Conservation (phyloP, 2,329 filamentous ascomycete species). For the Tolypocladium tropicale region DNA sequence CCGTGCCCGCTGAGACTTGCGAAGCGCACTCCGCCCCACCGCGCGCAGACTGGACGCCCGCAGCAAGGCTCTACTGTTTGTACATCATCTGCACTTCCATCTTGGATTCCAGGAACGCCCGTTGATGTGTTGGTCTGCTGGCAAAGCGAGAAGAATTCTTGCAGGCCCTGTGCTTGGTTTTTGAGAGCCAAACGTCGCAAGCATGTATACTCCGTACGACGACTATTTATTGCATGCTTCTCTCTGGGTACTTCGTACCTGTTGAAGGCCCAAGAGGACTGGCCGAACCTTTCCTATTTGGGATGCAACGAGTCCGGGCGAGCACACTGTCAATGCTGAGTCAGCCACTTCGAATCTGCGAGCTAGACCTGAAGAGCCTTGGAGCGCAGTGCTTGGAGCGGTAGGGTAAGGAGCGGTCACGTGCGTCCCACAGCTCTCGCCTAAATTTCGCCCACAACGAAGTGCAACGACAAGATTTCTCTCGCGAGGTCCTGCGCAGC, state of each 20-base stretch:
- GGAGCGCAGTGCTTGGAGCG: not conserved
- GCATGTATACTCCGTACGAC: too few species aligned
- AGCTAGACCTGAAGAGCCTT: too few species aligned
- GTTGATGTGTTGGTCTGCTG: too few species aligned
- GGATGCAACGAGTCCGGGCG: too few species aligned
- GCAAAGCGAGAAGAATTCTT: too few species aligned
- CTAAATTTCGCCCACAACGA: conserved; percentile 22
- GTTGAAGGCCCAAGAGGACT: too few species aligned
- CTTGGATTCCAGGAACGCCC: not conserved
- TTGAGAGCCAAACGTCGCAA: not conserved
- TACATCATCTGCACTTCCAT: too few species aligned
- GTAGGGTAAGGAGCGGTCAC: conserved; percentile 16
- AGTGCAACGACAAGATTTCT: conserved; percentile 6
- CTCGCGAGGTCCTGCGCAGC: not conserved
- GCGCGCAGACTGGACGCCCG: not conserved
- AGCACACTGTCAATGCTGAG: not conserved
- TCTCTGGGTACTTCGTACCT: too few species aligned
- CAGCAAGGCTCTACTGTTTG: too few species aligned
- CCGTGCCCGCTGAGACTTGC: not conserved
- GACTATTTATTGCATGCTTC: not conserved
- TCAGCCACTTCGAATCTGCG: not conserved
- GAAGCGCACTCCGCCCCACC: too few species aligned
- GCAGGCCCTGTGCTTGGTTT: too few species aligned
- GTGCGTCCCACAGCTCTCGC: conserved; percentile 14
- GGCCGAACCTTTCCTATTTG: not conserved